These are phyloP conservation scores for Agapanthus africanus DNA, from an alignment of 106 monocot genomes.

Conservation along the genomic window DNA sequence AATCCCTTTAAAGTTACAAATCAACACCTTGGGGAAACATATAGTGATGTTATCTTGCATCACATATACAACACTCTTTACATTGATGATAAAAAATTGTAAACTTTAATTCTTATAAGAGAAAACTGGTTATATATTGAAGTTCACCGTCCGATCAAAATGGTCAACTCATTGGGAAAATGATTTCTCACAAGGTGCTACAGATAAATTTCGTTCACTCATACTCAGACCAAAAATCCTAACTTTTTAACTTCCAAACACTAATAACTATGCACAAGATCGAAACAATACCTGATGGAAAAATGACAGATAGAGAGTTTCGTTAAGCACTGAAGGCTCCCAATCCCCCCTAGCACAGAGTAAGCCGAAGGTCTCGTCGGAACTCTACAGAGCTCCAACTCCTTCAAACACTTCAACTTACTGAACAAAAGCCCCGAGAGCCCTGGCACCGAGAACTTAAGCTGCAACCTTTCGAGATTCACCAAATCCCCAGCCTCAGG, in stretches of 20 bases:
- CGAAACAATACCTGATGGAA: constrained; percentile 46
- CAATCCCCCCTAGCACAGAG: constrained; percentile 37
- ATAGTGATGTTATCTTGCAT: no score
- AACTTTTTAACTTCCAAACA: no score
- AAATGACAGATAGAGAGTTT: constrained; percentile 78
- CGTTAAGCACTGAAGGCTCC: constrained; percentile 45
- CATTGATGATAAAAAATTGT: no score
- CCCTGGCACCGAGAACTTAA: constrained; percentile 43
- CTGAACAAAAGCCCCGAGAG: constrained; percentile 25
- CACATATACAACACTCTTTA: no score
- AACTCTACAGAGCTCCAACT: constrained; percentile 53
- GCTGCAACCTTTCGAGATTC: constrained; percentile 48
- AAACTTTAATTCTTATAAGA: no score
- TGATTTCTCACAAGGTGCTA: neutral
- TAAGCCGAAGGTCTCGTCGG: constrained; percentile 39
- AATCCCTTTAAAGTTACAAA: no score
- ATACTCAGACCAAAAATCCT: neutral
- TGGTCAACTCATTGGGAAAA: neutral
- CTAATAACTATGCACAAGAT: neutral
- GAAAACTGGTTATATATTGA: no score
- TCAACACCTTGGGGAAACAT: no score
- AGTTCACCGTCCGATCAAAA: no score
- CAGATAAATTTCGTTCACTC: neutral
- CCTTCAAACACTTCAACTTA: constrained; percentile 47
- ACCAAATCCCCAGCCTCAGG: constrained; percentile 37